phyloP scores from a whole-genome alignment of 495 filamentous ascomycete species.

The Chlorociboria aeruginascens region DNA sequence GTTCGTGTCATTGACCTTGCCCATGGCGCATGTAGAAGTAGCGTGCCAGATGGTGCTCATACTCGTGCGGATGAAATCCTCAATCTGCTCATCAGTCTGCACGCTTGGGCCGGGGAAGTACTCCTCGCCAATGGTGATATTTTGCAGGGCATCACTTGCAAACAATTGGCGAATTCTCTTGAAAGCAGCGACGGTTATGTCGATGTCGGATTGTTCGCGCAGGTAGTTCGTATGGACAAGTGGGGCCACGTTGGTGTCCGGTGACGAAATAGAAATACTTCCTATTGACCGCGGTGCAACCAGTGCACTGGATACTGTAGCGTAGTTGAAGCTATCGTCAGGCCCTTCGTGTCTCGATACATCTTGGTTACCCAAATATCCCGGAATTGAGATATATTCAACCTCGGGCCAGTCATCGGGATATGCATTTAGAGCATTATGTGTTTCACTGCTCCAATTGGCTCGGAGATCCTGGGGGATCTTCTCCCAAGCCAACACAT shows the following conservation, averaged over 20 bases:
- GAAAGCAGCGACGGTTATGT: conserved; percentile 40
- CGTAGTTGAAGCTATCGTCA: conserved; percentile 32
- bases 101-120: conserved; percentile 33
- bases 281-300: conserved; percentile 39
- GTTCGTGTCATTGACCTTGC: conserved; percentile 24
- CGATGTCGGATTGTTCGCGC: conserved; percentile 35
- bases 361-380: conserved; percentile 11
- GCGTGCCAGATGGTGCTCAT: conserved; percentile 38
- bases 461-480: conserved; percentile 24
- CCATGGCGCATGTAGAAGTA: conserved; percentile 43
- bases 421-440: conserved; percentile 23
- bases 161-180: conserved; percentile 36
- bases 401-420: conserved; percentile 47
- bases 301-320: conserved; percentile 28
- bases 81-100: conserved; percentile 38
- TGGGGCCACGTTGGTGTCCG: conserved; percentile 30
- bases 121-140: conserved; percentile 34
- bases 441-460: conserved; percentile 16
- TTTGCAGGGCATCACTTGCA: conserved; percentile 22
- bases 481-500: conserved; percentile 38
- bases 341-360: conserved; percentile 15
- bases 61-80: conserved; percentile 27
- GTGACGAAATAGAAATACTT: conserved; percentile 36
- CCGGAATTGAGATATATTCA: conserved; percentile 29
- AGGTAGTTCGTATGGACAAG: conserved; percentile 46